Base-by-base conservation (phyloP, 495 filamentous ascomycete species). In the Cercophora scortea region DNA sequence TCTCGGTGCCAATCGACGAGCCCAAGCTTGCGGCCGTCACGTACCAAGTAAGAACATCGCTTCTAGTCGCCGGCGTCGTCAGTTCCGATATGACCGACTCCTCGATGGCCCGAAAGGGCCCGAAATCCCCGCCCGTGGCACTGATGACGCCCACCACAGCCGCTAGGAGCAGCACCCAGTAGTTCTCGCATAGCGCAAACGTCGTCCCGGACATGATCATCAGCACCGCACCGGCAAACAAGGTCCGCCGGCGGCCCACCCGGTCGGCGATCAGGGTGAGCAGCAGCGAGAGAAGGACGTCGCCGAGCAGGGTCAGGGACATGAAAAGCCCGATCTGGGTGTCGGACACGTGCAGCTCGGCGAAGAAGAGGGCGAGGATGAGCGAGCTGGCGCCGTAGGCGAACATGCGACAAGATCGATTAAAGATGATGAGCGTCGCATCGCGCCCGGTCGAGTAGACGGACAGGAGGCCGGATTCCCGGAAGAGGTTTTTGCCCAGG, bases 1-100 rank as follows among this genome's bases (percentile, higher is more conserved):
- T 48, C 57, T 68, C 65, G 35, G 59, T 65, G 11, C 72, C 71
- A 42, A 41, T 54, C 39, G 46, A 59, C 18, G 52, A 67, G 25
- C 53, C 72, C 49, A 60, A 58, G 39, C 49, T 70, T 32, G 58
- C 59, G 48, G 56, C 55, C 32, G 88, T 74, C 0, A 83, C 80
- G 61, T 94, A 94, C 90, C 90, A 95, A 10, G 87, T 84, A 60
- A 91, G 83, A 25, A 95, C 81, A 67, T 92, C 88, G 38, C 84
- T 75, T 39, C 89, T 71, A 8, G 72, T 71, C 16, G 74, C 74
- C n/a, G 80, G 70, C 0, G 71, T 71, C 0, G 84, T 87, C 33
- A 95, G 72, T 59, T 93, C 87, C 4, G 85, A 80, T 0, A 92
- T 67, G 0, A 83, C 86, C 11, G 84, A 87, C 66, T 94, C 88